Evolutionary conservation across 2,329 filamentous ascomycete species (phyloP).

Genomic region (Coniochaeta sp.): DNA sequence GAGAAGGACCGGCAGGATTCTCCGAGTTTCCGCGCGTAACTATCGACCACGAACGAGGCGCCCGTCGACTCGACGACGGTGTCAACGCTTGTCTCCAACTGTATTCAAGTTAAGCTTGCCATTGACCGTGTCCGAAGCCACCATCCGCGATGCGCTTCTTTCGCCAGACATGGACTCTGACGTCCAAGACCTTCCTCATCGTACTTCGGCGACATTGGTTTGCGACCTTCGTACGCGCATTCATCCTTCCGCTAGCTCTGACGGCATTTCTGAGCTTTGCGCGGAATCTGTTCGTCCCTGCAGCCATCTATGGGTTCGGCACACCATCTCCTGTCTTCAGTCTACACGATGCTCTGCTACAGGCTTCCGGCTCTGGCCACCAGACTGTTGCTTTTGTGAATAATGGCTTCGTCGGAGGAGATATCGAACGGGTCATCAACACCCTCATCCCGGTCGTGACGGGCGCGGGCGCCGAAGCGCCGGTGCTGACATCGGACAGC

Average conservation of each 20-base stretch:
- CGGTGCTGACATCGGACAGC: conserved; percentile 14
- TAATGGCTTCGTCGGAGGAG: conserved; percentile 59
- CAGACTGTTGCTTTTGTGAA: conserved; percentile 73
- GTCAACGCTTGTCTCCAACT: not conserved
- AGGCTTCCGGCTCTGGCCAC: conserved; percentile 47
- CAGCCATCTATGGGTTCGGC: conserved; percentile 68
- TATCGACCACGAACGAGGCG: not conserved
- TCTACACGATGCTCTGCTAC: conserved; percentile 54
- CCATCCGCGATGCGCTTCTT: conserved; percentile 38
- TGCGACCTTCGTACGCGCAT: conserved; percentile 46
- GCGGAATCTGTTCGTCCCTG: conserved; percentile 75
- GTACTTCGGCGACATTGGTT: conserved; percentile 44
- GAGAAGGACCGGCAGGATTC: not conserved
- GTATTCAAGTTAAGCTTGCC: not conserved
- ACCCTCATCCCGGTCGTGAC: conserved; percentile 50
- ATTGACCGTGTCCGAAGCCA: not conserved
- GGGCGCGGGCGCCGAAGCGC: conserved; percentile 38
- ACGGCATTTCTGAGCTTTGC: conserved; percentile 60
- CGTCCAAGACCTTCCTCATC: conserved; percentile 54
- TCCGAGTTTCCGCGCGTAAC: not conserved
- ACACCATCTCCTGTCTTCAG: conserved; percentile 51
- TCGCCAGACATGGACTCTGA: conserved; percentile 53
- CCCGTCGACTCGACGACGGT: not conserved
- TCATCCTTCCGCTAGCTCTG: conserved; percentile 51
- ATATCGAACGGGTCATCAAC: conserved; percentile 65